These are phyloP conservation scores for Fomitopsis palustris DNA, from an alignment of 1,284 basidiomycete genomes.

Conservation along the genomic window DNA sequence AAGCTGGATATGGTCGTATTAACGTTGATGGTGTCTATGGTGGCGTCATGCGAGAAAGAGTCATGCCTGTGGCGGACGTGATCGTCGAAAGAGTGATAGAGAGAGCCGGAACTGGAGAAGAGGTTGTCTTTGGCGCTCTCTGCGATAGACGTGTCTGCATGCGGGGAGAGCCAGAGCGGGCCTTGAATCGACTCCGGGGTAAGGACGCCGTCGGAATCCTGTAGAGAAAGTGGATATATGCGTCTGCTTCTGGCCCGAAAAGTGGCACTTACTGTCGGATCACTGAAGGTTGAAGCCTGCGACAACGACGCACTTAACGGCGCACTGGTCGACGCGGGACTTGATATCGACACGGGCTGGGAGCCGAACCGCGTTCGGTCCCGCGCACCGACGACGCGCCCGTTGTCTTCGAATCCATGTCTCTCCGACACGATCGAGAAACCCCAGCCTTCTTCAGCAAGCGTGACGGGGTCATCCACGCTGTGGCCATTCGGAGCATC, in stretches of 20 bases:
- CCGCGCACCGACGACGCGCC: neutral
- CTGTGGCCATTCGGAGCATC: neutral
- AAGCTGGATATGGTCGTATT: neutral
- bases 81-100: neutral
- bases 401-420: conserved; percentile 4
- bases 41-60: conserved; percentile 2
- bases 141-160: neutral
- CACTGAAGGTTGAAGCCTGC: conserved; percentile 15
- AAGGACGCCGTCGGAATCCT: conserved; percentile 8
- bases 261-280: conserved; percentile 9
- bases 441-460: conserved; percentile 1
- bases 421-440: conserved; percentile 1
- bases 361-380: neutral
- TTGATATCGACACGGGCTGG: neutral
- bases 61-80: neutral
- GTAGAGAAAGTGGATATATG: neutral
- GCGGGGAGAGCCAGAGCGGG: conserved; percentile 1
- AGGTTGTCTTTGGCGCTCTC: neutral
- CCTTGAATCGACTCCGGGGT: conserved; percentile 5
- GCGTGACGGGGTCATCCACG: neutral
- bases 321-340: conserved; percentile 5
- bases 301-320: conserved; percentile 12
- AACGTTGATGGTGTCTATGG: conserved; percentile 1
- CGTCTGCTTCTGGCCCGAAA: neutral
- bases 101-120: neutral